These are phyloP conservation scores for Tetrapisispora nanseiensis DNA, from an alignment of 805 yeast genomes.

Conservation along the genomic window DNA sequence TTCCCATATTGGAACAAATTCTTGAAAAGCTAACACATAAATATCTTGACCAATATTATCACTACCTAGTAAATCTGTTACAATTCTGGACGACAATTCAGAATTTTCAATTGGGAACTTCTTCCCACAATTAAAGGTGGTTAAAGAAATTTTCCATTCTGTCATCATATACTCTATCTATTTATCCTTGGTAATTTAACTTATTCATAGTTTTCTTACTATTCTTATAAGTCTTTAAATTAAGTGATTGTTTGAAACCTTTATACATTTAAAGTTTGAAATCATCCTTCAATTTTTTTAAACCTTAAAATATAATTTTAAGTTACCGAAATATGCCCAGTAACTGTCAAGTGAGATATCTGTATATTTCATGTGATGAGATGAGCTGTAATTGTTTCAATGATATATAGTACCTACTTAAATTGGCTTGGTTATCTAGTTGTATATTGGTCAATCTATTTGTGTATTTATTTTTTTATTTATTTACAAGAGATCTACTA, in stretches of 20 bases:
- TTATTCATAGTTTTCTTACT: not conserved
- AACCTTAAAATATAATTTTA: not conserved
- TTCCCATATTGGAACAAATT: conserved; percentile 46
- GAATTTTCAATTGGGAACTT: conserved; percentile 29
- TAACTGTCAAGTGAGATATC: too few relatives aligned
- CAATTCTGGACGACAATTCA: conserved; percentile 25
- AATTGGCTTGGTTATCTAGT: too few relatives aligned
- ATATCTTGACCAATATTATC: conserved; percentile 25
- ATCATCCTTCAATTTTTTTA: too few relatives aligned
- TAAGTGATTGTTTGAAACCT: too few relatives aligned
- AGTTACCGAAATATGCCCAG: too few relatives aligned
- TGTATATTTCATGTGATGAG: too few relatives aligned
- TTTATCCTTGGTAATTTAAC: not conserved
- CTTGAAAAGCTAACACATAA: conserved; percentile 59
- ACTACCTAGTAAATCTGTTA: conserved; percentile 30
- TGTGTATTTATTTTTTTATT: not conserved
- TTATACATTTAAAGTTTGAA: not conserved
- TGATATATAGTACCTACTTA: not conserved
- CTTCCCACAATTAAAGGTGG: conserved; percentile 53
- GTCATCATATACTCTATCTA: not conserved
- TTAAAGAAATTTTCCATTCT: conserved; percentile 17
- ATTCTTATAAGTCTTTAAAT: too few relatives aligned
- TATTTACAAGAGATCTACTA: conserved; percentile 2
- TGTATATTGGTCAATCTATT: not conserved
- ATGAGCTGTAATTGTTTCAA: too few relatives aligned